phyloP scores from a whole-genome alignment of 495 filamentous ascomycete genomes.

The Tetracladium marchalianum region DNA sequence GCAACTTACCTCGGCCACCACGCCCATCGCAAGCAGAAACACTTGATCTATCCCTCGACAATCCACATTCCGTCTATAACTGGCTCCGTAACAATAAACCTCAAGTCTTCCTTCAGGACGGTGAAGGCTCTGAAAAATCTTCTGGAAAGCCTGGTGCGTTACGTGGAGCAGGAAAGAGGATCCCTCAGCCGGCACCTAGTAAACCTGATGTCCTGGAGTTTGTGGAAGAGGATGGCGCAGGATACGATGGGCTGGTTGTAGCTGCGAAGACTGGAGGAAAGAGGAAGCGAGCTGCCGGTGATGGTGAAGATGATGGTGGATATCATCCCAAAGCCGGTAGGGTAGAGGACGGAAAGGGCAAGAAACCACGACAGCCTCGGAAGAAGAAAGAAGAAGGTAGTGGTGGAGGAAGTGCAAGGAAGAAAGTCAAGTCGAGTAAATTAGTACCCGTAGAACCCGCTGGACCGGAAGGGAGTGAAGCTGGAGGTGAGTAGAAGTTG shows the following conservation, averaged over 20 bases:
- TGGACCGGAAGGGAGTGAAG: too few relatives aligned
- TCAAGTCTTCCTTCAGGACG: constrained; percentile 73
- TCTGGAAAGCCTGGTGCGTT: constrained; percentile 29
- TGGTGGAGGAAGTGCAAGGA: constrained; percentile 1
- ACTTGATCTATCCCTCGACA: constrained; percentile 53
- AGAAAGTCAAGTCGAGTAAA: neutral
- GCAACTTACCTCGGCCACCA: neutral
- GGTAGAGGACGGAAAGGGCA: constrained; percentile 6
- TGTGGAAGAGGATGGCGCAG: constrained; percentile 21
- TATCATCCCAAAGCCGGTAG: constrained; percentile 49
- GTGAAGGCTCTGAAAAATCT: constrained; percentile 55
- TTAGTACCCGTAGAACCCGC: too few relatives aligned
- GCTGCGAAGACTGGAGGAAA: constrained; percentile 29
- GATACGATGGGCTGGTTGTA: constrained; percentile 25
- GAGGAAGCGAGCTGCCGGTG: constrained; percentile 34
- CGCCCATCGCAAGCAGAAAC: constrained; percentile 1
- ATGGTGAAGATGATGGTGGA: constrained; percentile 53
- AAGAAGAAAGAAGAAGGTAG: constrained; percentile 10
- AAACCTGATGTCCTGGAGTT: constrained; percentile 20
- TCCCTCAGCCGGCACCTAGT: constrained; percentile 24
- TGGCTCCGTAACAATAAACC: constrained; percentile 82
- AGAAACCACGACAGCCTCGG: constrained; percentile 7
- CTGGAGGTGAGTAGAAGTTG: too few relatives aligned
- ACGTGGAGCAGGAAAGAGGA: constrained; percentile 27
- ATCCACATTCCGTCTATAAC: constrained; percentile 80